Percentiles rank a stretch among this genome's conserved stretches.
Conservation (phyloP, 2,329 filamentous ascomycete species). For the Pseudomassariella vexata region DNA sequence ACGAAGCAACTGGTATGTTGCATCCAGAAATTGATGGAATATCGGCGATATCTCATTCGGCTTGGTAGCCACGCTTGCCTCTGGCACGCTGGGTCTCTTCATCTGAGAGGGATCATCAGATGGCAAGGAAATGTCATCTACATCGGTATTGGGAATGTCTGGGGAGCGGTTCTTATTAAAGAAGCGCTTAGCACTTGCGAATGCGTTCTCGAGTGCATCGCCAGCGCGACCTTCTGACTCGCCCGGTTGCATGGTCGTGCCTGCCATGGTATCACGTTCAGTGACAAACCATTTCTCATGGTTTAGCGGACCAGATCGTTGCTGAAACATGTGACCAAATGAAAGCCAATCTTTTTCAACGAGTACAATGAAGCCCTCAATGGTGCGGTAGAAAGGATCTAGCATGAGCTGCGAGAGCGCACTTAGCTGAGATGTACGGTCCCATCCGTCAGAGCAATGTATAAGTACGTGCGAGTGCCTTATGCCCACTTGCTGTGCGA, state of each 20-base stretch:
- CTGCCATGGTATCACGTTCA: constrained; percentile 73
- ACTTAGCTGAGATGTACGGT: constrained; percentile 91
- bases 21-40: constrained; percentile 96
- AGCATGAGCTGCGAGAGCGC: constrained; percentile 88
- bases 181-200: constrained; percentile 80
- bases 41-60: constrained; percentile 92
- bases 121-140: constrained; percentile 18
- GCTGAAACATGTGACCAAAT: constrained; percentile 95
- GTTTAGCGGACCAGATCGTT: constrained; percentile 81
- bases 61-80: constrained; percentile 62
- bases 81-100: constrained; percentile 33
- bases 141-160: constrained; percentile 53
- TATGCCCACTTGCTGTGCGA: constrained; percentile 82
- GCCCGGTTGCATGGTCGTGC: constrained; percentile 55
- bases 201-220: constrained; percentile 79
- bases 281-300: constrained; percentile 92
- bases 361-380: constrained; percentile 90
- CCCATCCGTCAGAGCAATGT: constrained; percentile 98
- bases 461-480: constrained; percentile 93
- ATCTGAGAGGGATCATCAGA: constrained; percentile 21
- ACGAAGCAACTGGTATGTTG: constrained; percentile 81
- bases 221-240: constrained; percentile 53
- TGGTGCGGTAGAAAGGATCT: constrained; percentile 89
- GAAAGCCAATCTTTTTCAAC: constrained; percentile 98
- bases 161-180: constrained; percentile 74